Base-by-base conservation (phyloP, 23 red algal species). In the Cyanidioschyzon merolae region DNA sequence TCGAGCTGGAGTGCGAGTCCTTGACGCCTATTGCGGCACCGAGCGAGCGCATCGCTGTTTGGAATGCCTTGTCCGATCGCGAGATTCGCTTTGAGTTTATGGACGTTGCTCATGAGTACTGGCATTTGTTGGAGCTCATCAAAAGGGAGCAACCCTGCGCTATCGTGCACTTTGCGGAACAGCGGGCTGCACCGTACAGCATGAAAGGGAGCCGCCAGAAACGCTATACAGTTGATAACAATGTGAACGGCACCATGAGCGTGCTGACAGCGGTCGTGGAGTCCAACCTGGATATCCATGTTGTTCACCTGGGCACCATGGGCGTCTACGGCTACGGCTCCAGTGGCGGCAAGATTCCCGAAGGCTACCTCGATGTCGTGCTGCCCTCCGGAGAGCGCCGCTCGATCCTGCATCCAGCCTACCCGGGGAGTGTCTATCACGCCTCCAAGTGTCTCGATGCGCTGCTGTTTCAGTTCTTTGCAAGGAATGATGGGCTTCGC, bases 241-340 rank as follows among this genome's bases (percentile, higher is more conserved):
- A 97, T 68, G 93, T 97, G 30, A 79, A 74, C 79, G 93, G 87
- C 24, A 97, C 93, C 34, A 83, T 90, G 45, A 97, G 90, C 79
- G 24, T 97, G 58, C 75, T 97, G 29, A 83, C 83, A n/a, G 88
- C 93, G 51, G 83, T 97, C 50, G 93, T 90, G 17, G 87, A 90
- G 74, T 84, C 77, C 25, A 80, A 79, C 1, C 39, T 97, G 2
- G 93, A 91, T 77, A 74, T 85, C 29, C 93, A 97, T 68, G 74
- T 97, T 2, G 93, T 97, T 29, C 93, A 97, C 58, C 75, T 97
- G 39, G 93, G 93, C n/a, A 97, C 93, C 2, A 97, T 97, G 93
- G 93, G 93, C 51, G 93, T 97, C 29, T 97, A 97, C 76, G 93
- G 93, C n/a, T 97, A 97, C 39, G 93, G 93, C 18, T 90, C 87